Evolutionary conservation across 441 rosid species (phyloP), one percentile per base, ranked within the genome.

Genomic region (Dalechampia spathulata): DNA sequence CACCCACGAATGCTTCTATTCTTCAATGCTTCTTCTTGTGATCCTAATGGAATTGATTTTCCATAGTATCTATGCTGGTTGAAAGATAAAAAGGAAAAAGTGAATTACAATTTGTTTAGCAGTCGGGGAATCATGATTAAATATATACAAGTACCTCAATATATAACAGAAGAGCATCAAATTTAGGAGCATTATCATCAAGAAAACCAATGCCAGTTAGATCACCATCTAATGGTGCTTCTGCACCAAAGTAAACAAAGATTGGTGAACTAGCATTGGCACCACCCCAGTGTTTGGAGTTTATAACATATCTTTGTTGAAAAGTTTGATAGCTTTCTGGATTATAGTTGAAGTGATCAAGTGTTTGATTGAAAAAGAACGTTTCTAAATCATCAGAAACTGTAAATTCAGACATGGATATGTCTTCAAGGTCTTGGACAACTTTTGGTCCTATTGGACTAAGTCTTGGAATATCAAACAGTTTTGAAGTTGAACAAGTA

Each of bases 21-120:
- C 21, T 48, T 66, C 58, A 81, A 25, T 7, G 83, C 72, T 62
- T 71, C 79, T 50, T 76, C 70, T 44, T 67, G 73, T 25, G 80
- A 67, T 49, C 78, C 79, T 54, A 77, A 75, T 17, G 92, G 92
- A 38, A 80, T 73, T 4, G 90, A 74, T 64, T 76, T 39, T 38
- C 96, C 93, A 67, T 85, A 85, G 52, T 69, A 87, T 21, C 96
- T 68, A 66, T 87, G 90, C 90, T 85, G 82, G n/a, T n/a, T n/a
- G n/a, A n/a, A n/a, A n/a, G n/a, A n/a, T n/a, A n/a, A n/a, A n/a
- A n/a, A n/a, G n/a, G n/a, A n/a, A n/a, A n/a, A n/a, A n/a, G n/a
- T n/a, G n/a, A n/a, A n/a, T n/a, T n/a, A n/a, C n/a, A n/a, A n/a
- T n/a, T n/a, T n/a, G n/a, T n/a, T n/a, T n/a, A n/a, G n/a, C n/a